Base-by-base conservation (phyloP, 2,329 filamentous ascomycete genomes). In the Pyrenochaeta sp. region DNA sequence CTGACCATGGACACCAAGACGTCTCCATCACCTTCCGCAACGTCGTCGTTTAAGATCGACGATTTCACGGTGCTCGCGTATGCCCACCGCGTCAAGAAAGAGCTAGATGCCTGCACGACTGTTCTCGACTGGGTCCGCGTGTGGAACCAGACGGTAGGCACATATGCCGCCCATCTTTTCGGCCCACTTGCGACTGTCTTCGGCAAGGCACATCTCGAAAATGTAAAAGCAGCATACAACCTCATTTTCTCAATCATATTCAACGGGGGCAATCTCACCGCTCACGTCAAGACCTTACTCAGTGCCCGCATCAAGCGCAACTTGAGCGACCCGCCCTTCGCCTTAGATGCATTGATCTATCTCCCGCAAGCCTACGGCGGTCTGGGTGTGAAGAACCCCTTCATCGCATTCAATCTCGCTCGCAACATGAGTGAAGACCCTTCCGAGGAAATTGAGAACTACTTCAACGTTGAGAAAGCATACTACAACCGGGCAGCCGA, bases 341-440 rank as follows among this genome's bases (percentile, higher is more conserved):
- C 55, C 3, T 48, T 73, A 7, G 73, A 76, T 34, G 62, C 72
- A 4, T 45, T 74, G 25, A 63, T 74, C 52, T 68, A 71, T 53
- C 63, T 75, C 1, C 69, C 73, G 0, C 54, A 59, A 36, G 52
- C 65, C 1, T 72, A 68, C 32, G 72, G 73, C 37, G 73, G 72
- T 19, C 61, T 76, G 22, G 69, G 72, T 37, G 59, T 75, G 19
- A 68, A 71, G 47, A 76, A 68, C 54, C 72, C 72, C 2, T 69
- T 69, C 52, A 55, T 65, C 13, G 55, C 65, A 0, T 56, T 75
- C 47, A 63, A 61, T 19, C 59, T 69, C 34, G 69, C 72, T 0
- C 49, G 47, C 40, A 42, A 57, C 1, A 48, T 72, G 3, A 8
- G 15, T 1, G 37, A 52, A 2, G 45, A 64, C 7, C 64, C 69